A percentile compares a stretch with the other conserved stretches of the same genome.
phyloP scores from a whole-genome alignment of 2,329 filamentous ascomycete genomes.

The Clonostachys byssicola region DNA sequence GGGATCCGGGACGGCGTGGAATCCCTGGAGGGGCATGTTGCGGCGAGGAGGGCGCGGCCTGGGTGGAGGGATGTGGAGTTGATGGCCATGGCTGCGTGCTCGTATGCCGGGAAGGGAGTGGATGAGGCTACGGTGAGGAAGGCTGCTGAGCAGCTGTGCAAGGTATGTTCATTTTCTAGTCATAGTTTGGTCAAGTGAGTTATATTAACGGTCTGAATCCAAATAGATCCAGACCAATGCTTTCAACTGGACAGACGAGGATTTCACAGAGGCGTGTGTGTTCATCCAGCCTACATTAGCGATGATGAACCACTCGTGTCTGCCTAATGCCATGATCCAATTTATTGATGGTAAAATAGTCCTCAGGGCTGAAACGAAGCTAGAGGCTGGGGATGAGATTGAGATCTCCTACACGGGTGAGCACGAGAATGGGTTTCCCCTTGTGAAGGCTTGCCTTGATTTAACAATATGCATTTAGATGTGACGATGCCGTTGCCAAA shows the following conservation, averaged over 20 bases:
- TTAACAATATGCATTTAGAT: conserved; percentile 28
- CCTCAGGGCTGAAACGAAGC: conserved; percentile 43
- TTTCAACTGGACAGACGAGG: conserved; percentile 51
- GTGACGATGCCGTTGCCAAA: conserved; percentile 36
- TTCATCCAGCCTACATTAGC: conserved; percentile 52
- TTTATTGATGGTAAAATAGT: conserved; percentile 47
- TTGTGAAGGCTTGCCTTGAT: background rate
- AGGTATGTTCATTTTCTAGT: conserved; percentile 29
- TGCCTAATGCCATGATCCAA: conserved; percentile 54
- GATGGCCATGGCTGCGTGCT: conserved; percentile 34
- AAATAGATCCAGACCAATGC: conserved; percentile 56
- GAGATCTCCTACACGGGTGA: conserved; percentile 59
- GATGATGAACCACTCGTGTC: conserved; percentile 60
- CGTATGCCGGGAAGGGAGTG: conserved; percentile 34
- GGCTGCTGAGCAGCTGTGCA: conserved; percentile 46
- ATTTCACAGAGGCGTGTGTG: conserved; percentile 47
- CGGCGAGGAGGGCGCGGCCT: conserved; percentile 29
- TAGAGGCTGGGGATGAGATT: conserved; percentile 50
- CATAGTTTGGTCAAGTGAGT: background rate
- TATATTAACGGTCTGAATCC: background rate
- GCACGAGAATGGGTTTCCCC: conserved; percentile 7
- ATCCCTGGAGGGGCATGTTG: conserved; percentile 41
- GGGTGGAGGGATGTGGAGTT: conserved; percentile 47
- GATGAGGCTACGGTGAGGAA: conserved; percentile 25
- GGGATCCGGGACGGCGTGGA: conserved; percentile 17